Evolutionary conservation across 2,329 filamentous ascomycete species (phyloP).

Genomic region (Pseudogymnoascus sp.): DNA sequence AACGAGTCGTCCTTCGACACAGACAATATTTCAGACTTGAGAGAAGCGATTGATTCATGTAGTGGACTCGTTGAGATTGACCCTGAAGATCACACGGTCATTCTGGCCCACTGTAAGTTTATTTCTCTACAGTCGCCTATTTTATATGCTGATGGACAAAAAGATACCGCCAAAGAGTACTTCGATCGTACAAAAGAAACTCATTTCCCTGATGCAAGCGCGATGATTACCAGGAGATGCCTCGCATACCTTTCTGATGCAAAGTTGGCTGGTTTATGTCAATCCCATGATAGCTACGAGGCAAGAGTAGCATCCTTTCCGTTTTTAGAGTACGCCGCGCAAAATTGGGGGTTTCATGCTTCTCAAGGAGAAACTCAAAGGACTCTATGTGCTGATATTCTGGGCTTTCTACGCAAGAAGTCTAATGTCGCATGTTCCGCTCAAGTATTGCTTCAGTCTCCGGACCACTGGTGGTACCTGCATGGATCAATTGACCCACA

Average conservation of each 20-base stretch:
- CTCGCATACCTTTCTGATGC: background rate
- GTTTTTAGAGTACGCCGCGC: background rate
- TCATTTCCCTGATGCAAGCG: background rate
- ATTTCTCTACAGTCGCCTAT: background rate
- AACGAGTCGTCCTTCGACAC: background rate
- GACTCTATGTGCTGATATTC: background rate
- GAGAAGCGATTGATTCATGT: background rate
- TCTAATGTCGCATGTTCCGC: background rate
- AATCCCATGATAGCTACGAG: background rate
- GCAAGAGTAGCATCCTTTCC: background rate
- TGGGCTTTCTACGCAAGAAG: background rate
- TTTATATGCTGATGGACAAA: background rate
- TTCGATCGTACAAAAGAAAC: background rate
- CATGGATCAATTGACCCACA: background rate
- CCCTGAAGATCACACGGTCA: background rate
- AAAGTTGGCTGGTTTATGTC: background rate
- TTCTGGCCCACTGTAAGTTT: background rate
- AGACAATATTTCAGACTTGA: conserved; percentile 1
- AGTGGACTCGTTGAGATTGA: background rate
- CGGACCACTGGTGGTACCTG: background rate
- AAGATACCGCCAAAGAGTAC: background rate
- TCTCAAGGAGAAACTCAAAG: background rate
- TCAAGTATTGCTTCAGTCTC: background rate
- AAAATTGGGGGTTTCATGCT: background rate
- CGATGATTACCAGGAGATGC: background rate